Base-by-base conservation (phyloP, 2,329 filamentous ascomycete species). In the Colletotrichum gigasporum region DNA sequence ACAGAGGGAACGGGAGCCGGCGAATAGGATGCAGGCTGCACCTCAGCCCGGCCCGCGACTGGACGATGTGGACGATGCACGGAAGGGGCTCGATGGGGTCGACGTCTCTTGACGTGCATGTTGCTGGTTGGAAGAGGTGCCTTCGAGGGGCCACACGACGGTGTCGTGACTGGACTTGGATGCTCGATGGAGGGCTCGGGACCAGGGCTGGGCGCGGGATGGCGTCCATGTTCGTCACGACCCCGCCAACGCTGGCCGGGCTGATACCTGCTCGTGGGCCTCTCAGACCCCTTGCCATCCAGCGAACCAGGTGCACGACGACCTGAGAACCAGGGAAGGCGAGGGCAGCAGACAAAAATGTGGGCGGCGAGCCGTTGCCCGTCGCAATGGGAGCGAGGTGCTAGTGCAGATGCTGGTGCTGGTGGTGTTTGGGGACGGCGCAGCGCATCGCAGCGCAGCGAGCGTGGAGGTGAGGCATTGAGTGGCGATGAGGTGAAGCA, bases 401-500 rank as follows among this genome's bases (percentile, higher is more conserved):
- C 18, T n/a, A n/a, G n/a, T n/a, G n/a, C n/a, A n/a, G n/a, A n/a
- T n/a, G n/a, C n/a, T n/a, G n/a, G n/a, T n/a, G n/a, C n/a, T n/a
- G n/a, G n/a, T n/a, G n/a, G n/a, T n/a, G n/a, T n/a, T 26, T 22
- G 26, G 18, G 30, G 50, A 6, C 24, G 34, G 32, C 20, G 24
- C 41, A 48, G 32, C 30, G 12, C n/a, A 54, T 37, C 28, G 51
- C 47, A 51, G 30, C 51, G 44, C 12, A 30, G 28, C 54, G 48
- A 24, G 41, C 62, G 48, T 56, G 63, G 51, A 52, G 32, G 60
- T 66, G 65, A 70, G 50, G 72, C 69, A 71, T 70, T 61, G 64
- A 66, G 70, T 65, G 68, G 69, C 65, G 66, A 71, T 64, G 74
- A 67, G 67, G 71, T 82, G 81, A 82, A 76, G 80, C 81, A 82